Evolutionary conservation across 768 basidiomycete species (phyloP).

Genomic region (Mycena kentingensis): DNA sequence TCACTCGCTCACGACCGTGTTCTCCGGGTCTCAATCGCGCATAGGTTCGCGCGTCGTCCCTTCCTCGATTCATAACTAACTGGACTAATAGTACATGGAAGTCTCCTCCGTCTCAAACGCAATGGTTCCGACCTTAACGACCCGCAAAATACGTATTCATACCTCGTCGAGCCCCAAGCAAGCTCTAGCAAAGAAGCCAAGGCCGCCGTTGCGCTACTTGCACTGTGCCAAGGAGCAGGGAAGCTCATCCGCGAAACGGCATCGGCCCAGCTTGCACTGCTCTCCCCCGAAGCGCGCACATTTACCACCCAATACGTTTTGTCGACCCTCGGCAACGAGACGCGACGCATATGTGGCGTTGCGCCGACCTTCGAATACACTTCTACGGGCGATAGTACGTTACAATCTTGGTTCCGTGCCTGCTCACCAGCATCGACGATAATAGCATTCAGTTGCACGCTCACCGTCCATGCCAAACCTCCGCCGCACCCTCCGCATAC

Average conservation of each 20-base stretch:
- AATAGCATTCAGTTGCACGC: conserved; percentile 56
- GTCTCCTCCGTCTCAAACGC: conserved; percentile 59
- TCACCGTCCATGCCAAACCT: conserved; percentile 45
- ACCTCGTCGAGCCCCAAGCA: conserved; percentile 65
- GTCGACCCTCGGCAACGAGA: conserved; percentile 46
- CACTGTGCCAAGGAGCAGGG: conserved; percentile 64
- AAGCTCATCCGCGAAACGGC: conserved; percentile 52
- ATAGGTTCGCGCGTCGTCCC: too few species aligned
- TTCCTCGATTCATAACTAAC: too few species aligned
- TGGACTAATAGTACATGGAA: conserved; percentile 59
- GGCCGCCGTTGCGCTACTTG: conserved; percentile 63
- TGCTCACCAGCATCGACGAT: neutral
- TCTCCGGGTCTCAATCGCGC: too few species aligned
- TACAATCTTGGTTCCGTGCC: neutral
- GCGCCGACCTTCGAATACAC: conserved; percentile 43
- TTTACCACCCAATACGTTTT: conserved; percentile 48
- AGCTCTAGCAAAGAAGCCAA: conserved; percentile 66
- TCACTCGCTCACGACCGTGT: conserved; percentile 45
- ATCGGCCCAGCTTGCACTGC: conserved; percentile 43
- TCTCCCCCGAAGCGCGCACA: conserved; percentile 47
- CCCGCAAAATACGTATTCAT: conserved; percentile 54
- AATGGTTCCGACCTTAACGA: neutral
- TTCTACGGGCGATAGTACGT: conserved; percentile 55
- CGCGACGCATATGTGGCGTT: conserved; percentile 44
- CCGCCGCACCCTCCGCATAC: conserved; percentile 33